Base-by-base conservation (phyloP, 768 basidiomycete genomes). In the Naganishia onofrii region DNA sequence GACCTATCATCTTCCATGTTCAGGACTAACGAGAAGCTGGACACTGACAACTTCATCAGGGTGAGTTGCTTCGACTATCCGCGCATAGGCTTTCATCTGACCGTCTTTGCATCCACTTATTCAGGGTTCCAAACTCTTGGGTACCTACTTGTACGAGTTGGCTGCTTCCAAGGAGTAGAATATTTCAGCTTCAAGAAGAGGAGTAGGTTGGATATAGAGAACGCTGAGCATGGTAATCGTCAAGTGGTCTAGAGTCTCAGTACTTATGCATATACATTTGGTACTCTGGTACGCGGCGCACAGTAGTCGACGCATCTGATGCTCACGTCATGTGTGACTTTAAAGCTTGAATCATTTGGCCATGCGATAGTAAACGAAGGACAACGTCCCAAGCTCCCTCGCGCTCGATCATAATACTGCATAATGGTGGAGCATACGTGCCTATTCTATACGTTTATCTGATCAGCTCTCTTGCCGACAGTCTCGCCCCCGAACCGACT, bases 11-110 rank as follows among this genome's bases (percentile, higher is more conserved):
- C 56, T 26, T 1, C 8, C 21, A 28, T 51, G 67, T 68, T 2
- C 72, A 91, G 91, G 81, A 93, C 90, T 13, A 94, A 95, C 80
- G 95, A 97, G 85, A 98, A 98, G 81, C 84, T 98, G 64, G 93
- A 98, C 81, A 84, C 84, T 65, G 87, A 87, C 57, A 98, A 98
- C 84, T 96, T 89, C 81, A 89, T 96, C 71, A 80, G 90, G 89
- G 76, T 91, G 89, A 81, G 79, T 87, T 78, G 21, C 55, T 66
- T 19, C 15, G 32, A 67, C n/a, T 64, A 46, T 44, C 34, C 23
- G 34, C 19, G 23, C 19, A 57, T n/a, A 32, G 6, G 19, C 48
- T 51, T 64, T 2, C 32, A 46, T 31, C 63, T 52, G 53, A 67
- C 29, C 29, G 46, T 15, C 17, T 65, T 10, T 0, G 1, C 21